Base-by-base conservation (phyloP, 176 grass and related monocot genomes). In the Oryza nivara region DNA sequence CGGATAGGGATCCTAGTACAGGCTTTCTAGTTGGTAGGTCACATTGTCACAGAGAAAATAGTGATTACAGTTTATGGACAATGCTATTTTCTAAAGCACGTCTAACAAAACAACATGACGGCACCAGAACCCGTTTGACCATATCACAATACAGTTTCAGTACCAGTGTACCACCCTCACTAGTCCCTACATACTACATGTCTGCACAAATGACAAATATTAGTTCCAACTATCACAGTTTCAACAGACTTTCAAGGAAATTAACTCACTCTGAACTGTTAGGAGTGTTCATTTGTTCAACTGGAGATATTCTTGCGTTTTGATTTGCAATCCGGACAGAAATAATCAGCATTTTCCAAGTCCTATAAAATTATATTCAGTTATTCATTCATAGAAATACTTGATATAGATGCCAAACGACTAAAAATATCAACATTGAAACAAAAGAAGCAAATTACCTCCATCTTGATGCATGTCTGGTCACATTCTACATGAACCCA, bases 401-500 rank as follows among this genome's bases (percentile, higher is more conserved):
- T 79, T 23, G 25, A 84, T 44, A 34, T 66, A 51, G 40, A 41
- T 45, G 84, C 46, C 43, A 78, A 51, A 47, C 6, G 65, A 82
- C 17, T 20, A 58, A n/a, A 74, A 76, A 52, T 79, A 15, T 69
- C 48, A 86, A 4, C 28, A 89, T 19, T 28, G 65, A 72, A 90
- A 34, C 12, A 74, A 85, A 75, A 51, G 32, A 40, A 86, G 41
- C 6, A 56, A 46, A 79, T 56, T 77, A 98, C 96, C 96, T 99
- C 84, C 79, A 93, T 68, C 15, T 92, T 90, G 28, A 49, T 75
- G 80, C 90, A 92, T 36, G 83, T 94, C 70, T 16, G 82, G 64
- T 95, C 92, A 74, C 96, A 99, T 85, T 99, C 96, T 82, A 93
- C 58, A 1, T 99, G 96, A 83, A 95, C 93, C 96, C 96, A 99